These are phyloP conservation scores for Colletotrichum salicis DNA, from an alignment of 2,329 filamentous ascomycete species.

Conservation along the genomic window DNA sequence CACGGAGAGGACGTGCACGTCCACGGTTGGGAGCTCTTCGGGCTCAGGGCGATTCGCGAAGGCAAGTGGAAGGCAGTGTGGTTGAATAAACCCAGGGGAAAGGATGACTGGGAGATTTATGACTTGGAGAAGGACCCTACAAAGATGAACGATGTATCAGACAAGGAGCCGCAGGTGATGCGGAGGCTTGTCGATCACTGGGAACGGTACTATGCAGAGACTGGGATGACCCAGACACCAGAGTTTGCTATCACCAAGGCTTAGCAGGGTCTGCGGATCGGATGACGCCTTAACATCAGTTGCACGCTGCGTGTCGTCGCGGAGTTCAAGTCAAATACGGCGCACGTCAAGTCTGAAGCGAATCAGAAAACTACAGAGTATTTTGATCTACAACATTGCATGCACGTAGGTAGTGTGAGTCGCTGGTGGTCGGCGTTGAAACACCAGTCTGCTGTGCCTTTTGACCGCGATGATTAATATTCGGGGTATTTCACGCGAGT, in stretches of 20 bases:
- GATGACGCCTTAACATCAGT: not conserved
- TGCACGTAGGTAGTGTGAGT: no score
- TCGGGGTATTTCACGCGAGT: not conserved
- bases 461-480: no score
- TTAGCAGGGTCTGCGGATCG: constrained; percentile 8
- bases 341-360: no score
- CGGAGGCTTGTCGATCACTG: constrained; percentile 15
- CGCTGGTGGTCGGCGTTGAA: no score
- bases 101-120: constrained; percentile 68
- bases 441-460: no score
- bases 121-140: constrained; percentile 62
- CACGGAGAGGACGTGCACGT: constrained; percentile 61
- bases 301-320: no score
- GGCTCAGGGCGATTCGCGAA: constrained; percentile 61
- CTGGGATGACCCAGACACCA: constrained; percentile 17
- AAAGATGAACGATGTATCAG: constrained; percentile 58
- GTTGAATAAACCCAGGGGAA: constrained; percentile 58
- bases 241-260: constrained; percentile 20
- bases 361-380: no score
- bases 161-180: constrained; percentile 39
- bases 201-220: constrained; percentile 1
- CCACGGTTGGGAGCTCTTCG: constrained; percentile 66
- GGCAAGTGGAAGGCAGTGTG: constrained; percentile 69
- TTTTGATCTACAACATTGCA: no score
- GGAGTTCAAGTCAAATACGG: no score